A percentile compares a stretch with the other conserved stretches of the same genome.
Evolutionary conservation across 768 basidiomycete species (phyloP).

Genomic region (Mycena capillaripes): DNA sequence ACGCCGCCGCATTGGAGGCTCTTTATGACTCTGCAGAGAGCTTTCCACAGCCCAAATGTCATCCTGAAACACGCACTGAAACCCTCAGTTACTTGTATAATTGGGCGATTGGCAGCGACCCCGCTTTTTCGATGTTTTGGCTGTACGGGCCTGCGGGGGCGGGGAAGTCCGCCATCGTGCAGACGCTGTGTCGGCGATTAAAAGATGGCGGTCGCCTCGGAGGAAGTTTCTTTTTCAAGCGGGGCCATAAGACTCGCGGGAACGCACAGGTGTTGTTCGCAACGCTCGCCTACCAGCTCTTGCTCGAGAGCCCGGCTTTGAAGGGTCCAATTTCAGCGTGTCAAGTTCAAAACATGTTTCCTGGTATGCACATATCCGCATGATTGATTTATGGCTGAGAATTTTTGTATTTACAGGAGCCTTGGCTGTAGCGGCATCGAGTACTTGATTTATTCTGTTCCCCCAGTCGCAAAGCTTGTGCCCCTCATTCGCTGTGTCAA

Average conservation of each 20-base stretch:
- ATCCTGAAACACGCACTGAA: too few species aligned
- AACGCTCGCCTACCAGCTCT: not conserved
- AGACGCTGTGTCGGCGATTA: not conserved
- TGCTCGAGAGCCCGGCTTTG: not conserved
- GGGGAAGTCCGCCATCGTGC: not conserved
- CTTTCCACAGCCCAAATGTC: conserved; percentile 4
- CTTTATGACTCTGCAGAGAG: conserved; percentile 11
- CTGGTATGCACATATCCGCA: too few species aligned
- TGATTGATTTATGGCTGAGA: too few species aligned
- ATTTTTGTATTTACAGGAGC: too few species aligned
- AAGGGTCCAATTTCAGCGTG: not conserved
- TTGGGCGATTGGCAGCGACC: not conserved
- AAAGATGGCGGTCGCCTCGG: not conserved
- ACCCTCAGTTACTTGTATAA: not conserved
- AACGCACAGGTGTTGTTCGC: not conserved
- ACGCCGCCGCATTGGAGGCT: not conserved
- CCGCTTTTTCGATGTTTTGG: not conserved
- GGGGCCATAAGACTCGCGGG: not conserved
- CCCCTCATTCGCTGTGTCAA: too few species aligned
- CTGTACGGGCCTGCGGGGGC: conserved; percentile 1
- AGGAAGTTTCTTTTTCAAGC: too few species aligned
- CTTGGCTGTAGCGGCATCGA: too few species aligned
- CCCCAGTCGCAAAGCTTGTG: too few species aligned
- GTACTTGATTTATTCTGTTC: too few species aligned
- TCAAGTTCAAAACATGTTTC: too few species aligned